Conservation (phyloP, 176 grass and related monocot genomes). For the Elaeis guineensis region DNA sequence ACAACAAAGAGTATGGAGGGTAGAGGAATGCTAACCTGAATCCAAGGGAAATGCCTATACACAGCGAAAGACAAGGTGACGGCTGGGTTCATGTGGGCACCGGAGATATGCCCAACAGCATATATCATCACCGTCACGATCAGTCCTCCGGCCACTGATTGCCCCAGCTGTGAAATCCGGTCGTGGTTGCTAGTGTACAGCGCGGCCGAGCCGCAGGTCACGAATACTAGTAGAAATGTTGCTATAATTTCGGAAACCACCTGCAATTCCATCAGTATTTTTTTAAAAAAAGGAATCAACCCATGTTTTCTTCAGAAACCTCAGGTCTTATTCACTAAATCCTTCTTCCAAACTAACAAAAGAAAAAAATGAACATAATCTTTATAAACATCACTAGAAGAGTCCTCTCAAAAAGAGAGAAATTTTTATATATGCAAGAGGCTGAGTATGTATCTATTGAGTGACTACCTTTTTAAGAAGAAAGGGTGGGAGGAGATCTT, state of each 20-base stretch:
- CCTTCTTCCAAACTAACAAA: not conserved
- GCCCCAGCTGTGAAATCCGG: slow-evolving; percentile 77
- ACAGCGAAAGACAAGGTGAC: slow-evolving; percentile 90
- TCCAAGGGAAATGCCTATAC: slow-evolving; percentile 80
- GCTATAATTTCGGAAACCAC: slow-evolving; percentile 70
- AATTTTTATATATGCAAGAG: not conserved
- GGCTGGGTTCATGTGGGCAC: slow-evolving; percentile 98
- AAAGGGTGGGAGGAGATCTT: slow-evolving; percentile 58
- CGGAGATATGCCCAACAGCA: slow-evolving; percentile 89
- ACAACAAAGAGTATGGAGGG: not conserved
- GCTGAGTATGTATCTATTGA: too few relatives aligned
- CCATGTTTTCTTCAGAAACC: too few relatives aligned
- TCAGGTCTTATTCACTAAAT: too few relatives aligned
- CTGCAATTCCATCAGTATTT: slow-evolving; percentile 27
- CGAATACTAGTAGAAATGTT: slow-evolving; percentile 87
- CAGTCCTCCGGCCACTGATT: slow-evolving; percentile 79
- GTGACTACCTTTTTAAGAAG: slow-evolving; percentile 66
- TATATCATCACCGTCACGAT: slow-evolving; percentile 99
- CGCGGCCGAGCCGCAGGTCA: slow-evolving; percentile 63
- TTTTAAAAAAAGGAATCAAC: not conserved
- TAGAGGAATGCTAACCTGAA: slow-evolving; percentile 36
- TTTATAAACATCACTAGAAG: not conserved
- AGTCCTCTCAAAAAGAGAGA: too few relatives aligned
- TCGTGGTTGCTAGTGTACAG: slow-evolving; percentile 28
- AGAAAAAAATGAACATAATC: not conserved